A percentile compares a stretch with the other conserved stretches of the same genome.
Conservation (phyloP, 352 stramenopile species). For the Phytophthora pisi region DNA sequence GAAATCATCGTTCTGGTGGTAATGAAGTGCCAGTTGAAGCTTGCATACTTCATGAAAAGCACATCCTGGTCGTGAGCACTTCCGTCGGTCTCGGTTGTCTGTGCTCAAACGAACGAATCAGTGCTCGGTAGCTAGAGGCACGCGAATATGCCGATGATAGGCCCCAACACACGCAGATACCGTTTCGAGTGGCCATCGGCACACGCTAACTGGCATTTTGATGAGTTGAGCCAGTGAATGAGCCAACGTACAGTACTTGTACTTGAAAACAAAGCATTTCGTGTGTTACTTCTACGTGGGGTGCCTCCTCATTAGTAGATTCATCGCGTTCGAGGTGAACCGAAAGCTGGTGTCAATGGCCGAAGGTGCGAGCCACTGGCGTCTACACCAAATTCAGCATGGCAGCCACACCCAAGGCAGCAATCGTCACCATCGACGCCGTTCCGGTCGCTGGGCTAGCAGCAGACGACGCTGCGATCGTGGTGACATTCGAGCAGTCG, state of each 20-base stretch:
- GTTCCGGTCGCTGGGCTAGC: constrained; percentile 3
- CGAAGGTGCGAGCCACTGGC: neutral
- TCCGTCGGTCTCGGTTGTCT: neutral
- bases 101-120: neutral
- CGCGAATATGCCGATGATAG: constrained; percentile 2
- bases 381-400: constrained; percentile 16
- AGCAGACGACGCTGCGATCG: constrained; percentile 19
- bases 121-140: constrained; percentile 2
- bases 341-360: neutral
- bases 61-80: neutral
- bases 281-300: neutral
- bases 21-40: neutral
- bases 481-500: constrained; percentile 30
- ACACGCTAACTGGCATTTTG: constrained; percentile 1
- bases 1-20: constrained; percentile 3
- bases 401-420: constrained; percentile 5
- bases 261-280: neutral
- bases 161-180: neutral
- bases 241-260: neutral
- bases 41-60: neutral
- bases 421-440: constrained; percentile 1
- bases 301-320: neutral
- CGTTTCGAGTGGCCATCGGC: neutral
- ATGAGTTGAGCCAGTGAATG: neutral
- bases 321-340: neutral